phyloP scores from a whole-genome alignment of 2,329 filamentous ascomycete species.

The Talaromyces sp. region DNA sequence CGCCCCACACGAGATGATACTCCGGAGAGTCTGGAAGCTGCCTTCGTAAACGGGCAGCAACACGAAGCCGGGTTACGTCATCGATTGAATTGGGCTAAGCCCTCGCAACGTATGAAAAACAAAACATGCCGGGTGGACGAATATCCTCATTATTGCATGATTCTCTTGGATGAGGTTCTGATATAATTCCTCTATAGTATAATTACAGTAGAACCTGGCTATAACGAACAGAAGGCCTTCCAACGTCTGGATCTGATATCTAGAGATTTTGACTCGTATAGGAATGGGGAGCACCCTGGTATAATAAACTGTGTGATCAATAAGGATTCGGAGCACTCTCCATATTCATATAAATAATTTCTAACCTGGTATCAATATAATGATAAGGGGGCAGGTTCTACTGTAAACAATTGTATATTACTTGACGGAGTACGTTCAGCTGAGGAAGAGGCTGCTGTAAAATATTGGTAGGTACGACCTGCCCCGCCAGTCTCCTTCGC shows the following conservation, averaged over 20 bases:
- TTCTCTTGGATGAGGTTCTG: neutral
- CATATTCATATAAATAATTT: too few relatives aligned
- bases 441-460: neutral
- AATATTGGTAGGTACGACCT: constrained; percentile 3
- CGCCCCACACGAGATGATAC: neutral
- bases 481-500: constrained; percentile 8
- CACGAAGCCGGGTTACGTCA: neutral
- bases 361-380: too few relatives aligned
- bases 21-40: constrained; percentile 3
- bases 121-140: neutral
- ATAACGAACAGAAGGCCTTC: too few relatives aligned
- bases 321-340: too few relatives aligned
- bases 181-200: neutral
- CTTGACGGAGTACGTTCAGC: neutral
- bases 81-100: neutral
- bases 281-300: too few relatives aligned
- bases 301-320: too few relatives aligned
- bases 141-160: neutral
- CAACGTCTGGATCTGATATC: too few relatives aligned
- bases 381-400: too few relatives aligned
- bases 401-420: too few relatives aligned
- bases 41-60: constrained; percentile 7
- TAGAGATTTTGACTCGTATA: too few relatives aligned
- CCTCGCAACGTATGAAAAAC: neutral
- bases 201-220: too few relatives aligned